These are phyloP conservation scores for Mercurialis annua DNA, from an alignment of 345 rosid genomes.

Conservation along the genomic window DNA sequence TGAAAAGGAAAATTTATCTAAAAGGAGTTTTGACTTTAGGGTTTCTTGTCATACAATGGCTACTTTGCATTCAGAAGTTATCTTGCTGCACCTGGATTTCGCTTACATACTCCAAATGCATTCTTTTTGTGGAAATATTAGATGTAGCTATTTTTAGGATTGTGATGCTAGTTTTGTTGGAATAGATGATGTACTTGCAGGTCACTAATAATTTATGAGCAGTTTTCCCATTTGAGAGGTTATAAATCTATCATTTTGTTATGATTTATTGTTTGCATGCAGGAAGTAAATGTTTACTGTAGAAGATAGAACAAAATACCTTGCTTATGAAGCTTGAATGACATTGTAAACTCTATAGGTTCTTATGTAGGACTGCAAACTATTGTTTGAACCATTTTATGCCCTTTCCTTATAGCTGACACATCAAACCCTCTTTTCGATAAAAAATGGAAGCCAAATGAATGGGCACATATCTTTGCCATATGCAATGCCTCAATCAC, in stretches of 20 bases:
- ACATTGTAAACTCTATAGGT: not conserved
- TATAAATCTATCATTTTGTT: not conserved
- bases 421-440: not conserved
- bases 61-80: not conserved
- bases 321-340: not conserved
- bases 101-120: not conserved
- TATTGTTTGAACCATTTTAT: not conserved
- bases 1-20: not conserved
- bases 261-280: too few species aligned
- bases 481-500: not conserved
- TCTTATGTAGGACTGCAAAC: not conserved
- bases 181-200: not conserved
- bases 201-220: not conserved
- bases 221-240: slow-evolving; percentile 5
- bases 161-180: not conserved
- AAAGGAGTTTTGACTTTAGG: not conserved
- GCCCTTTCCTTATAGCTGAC: not conserved
- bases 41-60: not conserved
- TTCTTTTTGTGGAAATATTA: not conserved
- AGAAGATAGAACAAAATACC: not conserved
- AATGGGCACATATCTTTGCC: not conserved
- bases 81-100: not conserved
- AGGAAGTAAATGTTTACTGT: not conserved
- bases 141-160: not conserved
- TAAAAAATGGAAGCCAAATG: not conserved